Evolutionary conservation across 2,329 filamentous ascomycete genomes (phyloP).

Genomic region (Ophiostoma tasmaniense): DNA sequence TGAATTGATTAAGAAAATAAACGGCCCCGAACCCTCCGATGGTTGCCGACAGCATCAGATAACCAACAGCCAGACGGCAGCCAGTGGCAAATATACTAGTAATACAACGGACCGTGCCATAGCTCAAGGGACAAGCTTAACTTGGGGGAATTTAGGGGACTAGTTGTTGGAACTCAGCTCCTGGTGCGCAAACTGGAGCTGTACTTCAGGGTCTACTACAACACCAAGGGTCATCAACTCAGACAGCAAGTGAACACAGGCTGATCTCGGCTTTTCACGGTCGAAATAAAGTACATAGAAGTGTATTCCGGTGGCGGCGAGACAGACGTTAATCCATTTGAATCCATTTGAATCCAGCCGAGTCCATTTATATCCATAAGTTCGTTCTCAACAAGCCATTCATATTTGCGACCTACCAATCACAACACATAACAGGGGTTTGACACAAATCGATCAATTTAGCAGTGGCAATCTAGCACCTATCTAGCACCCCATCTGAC

Average conservation of each 20-base stretch:
- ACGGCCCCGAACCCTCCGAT: not conserved
- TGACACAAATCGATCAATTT: not conserved
- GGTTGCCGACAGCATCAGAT: not conserved
- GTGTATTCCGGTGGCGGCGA: not conserved
- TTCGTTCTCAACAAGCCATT: not conserved
- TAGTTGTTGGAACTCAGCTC: not conserved
- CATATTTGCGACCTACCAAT: not conserved
- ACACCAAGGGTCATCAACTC: not conserved
- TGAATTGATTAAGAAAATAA: not conserved
- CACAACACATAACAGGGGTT: not conserved
- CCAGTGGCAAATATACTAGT: constrained; percentile 2
- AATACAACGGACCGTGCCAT: constrained; percentile 2
- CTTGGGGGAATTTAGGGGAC: not conserved
- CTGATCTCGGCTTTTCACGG: not conserved
- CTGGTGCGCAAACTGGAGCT: not conserved
- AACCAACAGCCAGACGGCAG: constrained; percentile 1
- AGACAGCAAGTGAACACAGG: not conserved
- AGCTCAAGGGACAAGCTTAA: not conserved
- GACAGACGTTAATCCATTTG: not conserved
- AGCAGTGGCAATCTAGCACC: not conserved
- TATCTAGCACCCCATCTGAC: not conserved
- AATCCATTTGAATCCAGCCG: not conserved
- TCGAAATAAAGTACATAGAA: not conserved
- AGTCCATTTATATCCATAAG: not conserved
- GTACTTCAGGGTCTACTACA: not conserved